Conservation (phyloP, 192 early-diverging fungal genomes). For the Coemansia sp. region DNA sequence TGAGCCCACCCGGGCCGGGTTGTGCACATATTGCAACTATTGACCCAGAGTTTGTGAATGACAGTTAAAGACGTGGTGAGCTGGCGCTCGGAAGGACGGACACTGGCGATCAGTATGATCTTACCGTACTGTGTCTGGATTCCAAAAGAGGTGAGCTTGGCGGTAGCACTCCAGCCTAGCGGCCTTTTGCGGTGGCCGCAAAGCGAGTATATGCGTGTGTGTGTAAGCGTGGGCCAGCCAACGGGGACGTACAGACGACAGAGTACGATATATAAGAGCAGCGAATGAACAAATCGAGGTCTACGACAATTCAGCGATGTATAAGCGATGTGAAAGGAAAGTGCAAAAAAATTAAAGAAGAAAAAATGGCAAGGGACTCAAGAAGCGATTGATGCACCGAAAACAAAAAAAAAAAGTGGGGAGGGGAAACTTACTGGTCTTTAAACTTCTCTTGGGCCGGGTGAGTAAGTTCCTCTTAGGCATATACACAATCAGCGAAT, state of each 20-base stretch:
- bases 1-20: background rate
- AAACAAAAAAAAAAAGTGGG: background rate
- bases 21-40: background rate
- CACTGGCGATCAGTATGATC: background rate
- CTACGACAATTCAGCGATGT: constrained; percentile 5
- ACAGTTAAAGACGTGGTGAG: background rate
- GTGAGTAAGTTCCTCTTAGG: background rate
- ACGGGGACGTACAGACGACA: background rate
- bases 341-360: constrained; percentile 1
- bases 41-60: background rate
- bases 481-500: constrained; percentile 2
- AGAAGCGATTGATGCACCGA: background rate
- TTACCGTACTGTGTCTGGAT: constrained; percentile 6
- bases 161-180: background rate
- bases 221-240: constrained; percentile 6
- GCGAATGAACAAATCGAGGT: background rate
- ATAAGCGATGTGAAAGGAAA: background rate
- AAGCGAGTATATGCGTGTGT: background rate
- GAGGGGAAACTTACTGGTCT: constrained; percentile 6
- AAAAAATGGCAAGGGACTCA: constrained; percentile 1
- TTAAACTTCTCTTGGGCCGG: constrained; percentile 5
- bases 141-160: background rate
- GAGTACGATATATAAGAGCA: constrained; percentile 1
- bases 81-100: background rate
- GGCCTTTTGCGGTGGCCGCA: constrained; percentile 1